A percentile compares a stretch with the other conserved stretches of the same genome.
Evolutionary conservation across 1,139 yeast genomes (phyloP).

Genomic region (Groenewaldozyma auringiensis): DNA sequence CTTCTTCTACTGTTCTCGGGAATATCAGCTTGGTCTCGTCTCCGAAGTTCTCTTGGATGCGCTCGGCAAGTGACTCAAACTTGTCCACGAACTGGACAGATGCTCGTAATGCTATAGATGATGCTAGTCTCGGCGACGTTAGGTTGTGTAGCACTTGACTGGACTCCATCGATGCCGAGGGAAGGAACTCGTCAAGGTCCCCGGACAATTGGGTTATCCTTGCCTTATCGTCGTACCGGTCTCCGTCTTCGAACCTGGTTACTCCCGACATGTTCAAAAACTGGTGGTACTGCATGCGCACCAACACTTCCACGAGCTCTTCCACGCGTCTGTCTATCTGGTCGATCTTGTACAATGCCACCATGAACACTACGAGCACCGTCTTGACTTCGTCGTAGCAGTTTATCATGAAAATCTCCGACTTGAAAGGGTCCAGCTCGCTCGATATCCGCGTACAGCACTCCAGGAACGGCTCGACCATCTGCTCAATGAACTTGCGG

Average conservation of each 20-base stretch:
- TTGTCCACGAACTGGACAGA: conserved; percentile 26
- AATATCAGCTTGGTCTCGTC: conserved; percentile 21
- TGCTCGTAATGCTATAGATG: conserved; percentile 29
- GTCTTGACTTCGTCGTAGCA: conserved; percentile 30
- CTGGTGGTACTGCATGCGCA: conserved; percentile 22
- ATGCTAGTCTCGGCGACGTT: conserved; percentile 30
- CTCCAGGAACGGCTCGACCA: conserved; percentile 32
- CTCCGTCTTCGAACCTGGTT: conserved; percentile 5
- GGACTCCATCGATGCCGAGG: conserved; percentile 31
- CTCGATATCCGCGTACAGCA: conserved; percentile 28
- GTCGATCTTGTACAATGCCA: conserved; percentile 27
- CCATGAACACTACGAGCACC: conserved; percentile 27
- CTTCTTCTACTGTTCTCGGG: conserved; percentile 26
- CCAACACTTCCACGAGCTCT: conserved; percentile 26
- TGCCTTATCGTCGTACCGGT: conserved; percentile 10
- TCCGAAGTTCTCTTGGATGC: conserved; percentile 18
- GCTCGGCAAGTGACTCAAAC: conserved; percentile 21
- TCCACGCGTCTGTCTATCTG: conserved; percentile 25
- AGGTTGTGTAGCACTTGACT: conserved; percentile 25
- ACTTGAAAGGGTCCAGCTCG: conserved; percentile 19
- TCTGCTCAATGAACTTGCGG: conserved; percentile 26
- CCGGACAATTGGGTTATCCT: conserved; percentile 31
- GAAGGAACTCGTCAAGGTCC: conserved; percentile 31
- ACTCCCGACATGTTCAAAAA: conserved; percentile 26
- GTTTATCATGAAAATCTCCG: conserved; percentile 31